Evolutionary conservation across 768 basidiomycete species (phyloP).

Genomic region (Mycena sanguinolenta): DNA sequence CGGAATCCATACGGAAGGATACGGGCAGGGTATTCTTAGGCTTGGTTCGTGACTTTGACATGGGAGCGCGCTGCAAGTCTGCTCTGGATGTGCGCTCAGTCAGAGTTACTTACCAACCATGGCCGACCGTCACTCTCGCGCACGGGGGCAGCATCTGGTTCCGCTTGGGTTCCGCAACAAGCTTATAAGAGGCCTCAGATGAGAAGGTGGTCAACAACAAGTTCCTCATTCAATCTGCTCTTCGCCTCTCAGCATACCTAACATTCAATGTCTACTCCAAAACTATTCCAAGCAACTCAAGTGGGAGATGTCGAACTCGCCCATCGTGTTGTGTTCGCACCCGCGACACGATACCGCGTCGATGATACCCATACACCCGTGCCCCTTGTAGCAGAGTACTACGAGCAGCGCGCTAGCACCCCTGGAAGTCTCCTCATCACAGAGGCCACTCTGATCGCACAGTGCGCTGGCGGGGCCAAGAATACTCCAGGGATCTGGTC

Average conservation of each 20-base stretch:
- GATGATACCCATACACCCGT: slow-evolving; percentile 48
- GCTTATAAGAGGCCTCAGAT: too few species aligned
- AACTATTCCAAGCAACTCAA: slow-evolving; percentile 55
- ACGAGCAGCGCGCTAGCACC: slow-evolving; percentile 39
- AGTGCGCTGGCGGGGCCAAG: slow-evolving; percentile 46
- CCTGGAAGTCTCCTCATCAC: slow-evolving; percentile 52
- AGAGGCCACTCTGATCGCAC: slow-evolving; percentile 53
- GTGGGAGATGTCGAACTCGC: slow-evolving; percentile 52
- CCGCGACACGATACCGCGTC: slow-evolving; percentile 58
- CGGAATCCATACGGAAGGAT: too few species aligned
- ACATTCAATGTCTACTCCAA: slow-evolving; percentile 6
- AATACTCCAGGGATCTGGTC: slow-evolving; percentile 57
- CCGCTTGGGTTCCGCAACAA: too few species aligned
- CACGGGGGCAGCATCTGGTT: background rate
- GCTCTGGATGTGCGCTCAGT: background rate
- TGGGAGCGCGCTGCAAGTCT: too few species aligned
- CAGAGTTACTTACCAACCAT: background rate
- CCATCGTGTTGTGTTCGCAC: slow-evolving; percentile 64
- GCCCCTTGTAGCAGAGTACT: slow-evolving; percentile 45
- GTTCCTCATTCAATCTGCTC: too few species aligned
- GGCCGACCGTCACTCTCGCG: background rate
- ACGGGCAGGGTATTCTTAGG: too few species aligned
- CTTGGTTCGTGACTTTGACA: too few species aligned
- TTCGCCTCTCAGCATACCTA: too few species aligned
- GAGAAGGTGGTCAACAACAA: too few species aligned